These are phyloP conservation scores for Phytopythium montanum DNA, from an alignment of 352 stramenopile genomes.

Conservation along the genomic window DNA sequence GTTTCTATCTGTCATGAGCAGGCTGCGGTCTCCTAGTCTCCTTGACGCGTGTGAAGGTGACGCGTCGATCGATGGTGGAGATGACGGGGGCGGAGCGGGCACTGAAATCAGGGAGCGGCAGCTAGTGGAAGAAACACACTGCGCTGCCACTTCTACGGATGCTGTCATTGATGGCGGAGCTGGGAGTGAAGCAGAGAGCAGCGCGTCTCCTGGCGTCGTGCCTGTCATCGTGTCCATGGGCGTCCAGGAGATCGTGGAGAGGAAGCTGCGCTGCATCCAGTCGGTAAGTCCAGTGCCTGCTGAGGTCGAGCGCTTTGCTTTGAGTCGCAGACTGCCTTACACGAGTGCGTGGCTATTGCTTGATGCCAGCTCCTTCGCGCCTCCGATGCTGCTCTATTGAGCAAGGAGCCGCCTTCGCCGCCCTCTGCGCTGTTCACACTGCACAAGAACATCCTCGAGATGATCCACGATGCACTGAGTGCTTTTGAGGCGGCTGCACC, in stretches of 20 bases:
- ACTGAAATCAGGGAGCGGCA: no score
- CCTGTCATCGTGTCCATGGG: neutral
- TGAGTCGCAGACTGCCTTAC: neutral
- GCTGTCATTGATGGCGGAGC: neutral
- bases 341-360: neutral
- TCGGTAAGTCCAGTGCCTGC: neutral
- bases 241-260: neutral
- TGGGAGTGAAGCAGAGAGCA: neutral
- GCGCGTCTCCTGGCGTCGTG: neutral
- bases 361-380: neutral
- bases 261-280: neutral
- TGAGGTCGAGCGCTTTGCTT: neutral
- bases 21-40: no score
- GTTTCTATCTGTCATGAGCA: no score
- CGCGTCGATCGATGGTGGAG: no score
- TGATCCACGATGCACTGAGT: neutral
- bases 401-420: neutral
- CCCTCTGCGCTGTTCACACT: neutral
- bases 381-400: neutral
- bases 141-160: neutral
- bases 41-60: no score
- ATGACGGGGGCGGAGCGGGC: no score
- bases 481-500: neutral
- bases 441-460: neutral
- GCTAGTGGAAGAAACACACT: no score